A percentile compares a stretch with the other conserved stretches of the same genome.
phyloP scores from a whole-genome alignment of 768 basidiomycete genomes.

The Cystofilobasidium bisporidii region DNA sequence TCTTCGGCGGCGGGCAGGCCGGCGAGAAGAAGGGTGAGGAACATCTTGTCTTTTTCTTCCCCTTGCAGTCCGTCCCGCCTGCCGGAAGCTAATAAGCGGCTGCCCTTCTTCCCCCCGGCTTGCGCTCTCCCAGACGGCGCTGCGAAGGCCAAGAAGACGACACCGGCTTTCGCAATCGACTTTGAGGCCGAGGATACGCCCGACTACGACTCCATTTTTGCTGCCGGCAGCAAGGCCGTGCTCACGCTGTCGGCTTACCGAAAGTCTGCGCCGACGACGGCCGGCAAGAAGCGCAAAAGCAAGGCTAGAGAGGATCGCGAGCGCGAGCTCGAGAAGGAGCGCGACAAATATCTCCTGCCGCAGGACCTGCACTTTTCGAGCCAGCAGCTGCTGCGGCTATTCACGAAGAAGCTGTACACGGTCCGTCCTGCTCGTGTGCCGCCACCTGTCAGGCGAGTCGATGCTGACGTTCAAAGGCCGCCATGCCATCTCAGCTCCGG shows the following conservation, averaged over 20 bases:
- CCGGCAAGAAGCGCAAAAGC: conserved; percentile 25
- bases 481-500: conserved; percentile 52
- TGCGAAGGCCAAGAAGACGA: conserved; percentile 13
- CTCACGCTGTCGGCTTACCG: conserved; percentile 31
- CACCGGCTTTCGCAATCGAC: conserved; percentile 38
- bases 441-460: too few relatives aligned
- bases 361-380: conserved; percentile 98
- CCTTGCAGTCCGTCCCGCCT: too few relatives aligned
- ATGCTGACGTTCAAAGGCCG: not conserved
- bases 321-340: conserved; percentile 52
- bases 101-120: conserved; percentile 29
- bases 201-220: conserved; percentile 30
- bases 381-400: conserved; percentile 77
- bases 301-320: conserved; percentile 23
- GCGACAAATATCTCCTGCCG: conserved; percentile 68
- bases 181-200: conserved; percentile 30
- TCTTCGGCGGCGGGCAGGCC: not conserved
- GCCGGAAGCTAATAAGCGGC: too few relatives aligned
- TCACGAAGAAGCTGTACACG: conserved; percentile 38
- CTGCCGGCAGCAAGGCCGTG: conserved; percentile 32
- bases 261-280: not conserved
- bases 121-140: conserved; percentile 5
- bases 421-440: conserved; percentile 19
- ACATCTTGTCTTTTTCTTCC: too few relatives aligned
- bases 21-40: conserved; percentile 56